Percentiles rank a stretch among this genome's conserved stretches.
These are phyloP conservation scores for Moricandia arvensis DNA, from an alignment of 345 rosid genomes.

Conservation along the genomic window DNA sequence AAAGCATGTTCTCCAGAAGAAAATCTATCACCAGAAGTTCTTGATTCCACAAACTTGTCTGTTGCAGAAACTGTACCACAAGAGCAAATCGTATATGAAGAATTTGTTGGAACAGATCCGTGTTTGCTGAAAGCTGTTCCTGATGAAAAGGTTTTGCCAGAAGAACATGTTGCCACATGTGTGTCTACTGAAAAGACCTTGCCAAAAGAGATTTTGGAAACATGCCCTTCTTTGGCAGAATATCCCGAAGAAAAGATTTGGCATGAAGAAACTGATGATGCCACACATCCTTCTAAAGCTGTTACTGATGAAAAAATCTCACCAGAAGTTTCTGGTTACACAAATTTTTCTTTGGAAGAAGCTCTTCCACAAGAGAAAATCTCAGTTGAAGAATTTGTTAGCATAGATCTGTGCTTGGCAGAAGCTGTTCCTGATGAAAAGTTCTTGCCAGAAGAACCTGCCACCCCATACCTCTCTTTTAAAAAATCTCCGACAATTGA, in stretches of 20 bases:
- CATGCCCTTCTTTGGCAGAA: neutral
- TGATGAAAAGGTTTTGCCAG: constrained; percentile 13
- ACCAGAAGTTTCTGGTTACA: neutral
- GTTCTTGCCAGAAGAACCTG: neutral
- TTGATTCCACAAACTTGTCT: constrained; percentile 8
- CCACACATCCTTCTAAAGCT: neutral
- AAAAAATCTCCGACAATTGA: neutral
- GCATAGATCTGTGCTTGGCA: neutral
- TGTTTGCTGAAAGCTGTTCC: neutral
- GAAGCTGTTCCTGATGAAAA: neutral
- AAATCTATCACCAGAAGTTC: constrained; percentile 11
- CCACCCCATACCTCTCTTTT: neutral
- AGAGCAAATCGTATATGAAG: constrained; percentile 8
- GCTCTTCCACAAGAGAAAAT: neutral
- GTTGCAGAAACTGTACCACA: constrained; percentile 11
- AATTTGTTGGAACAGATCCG: neutral
- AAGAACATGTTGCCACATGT: constrained; percentile 22
- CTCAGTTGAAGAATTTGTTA: neutral
- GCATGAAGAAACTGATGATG: constrained; percentile 8
- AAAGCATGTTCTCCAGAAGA: constrained; percentile 19
- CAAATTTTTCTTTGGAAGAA: neutral
- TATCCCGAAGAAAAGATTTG: constrained; percentile 4
- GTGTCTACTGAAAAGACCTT: neutral
- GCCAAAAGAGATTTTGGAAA: constrained; percentile 16
- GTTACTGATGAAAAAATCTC: neutral